Evolutionary conservation across 371 early-diverging fungal species (phyloP), one percentile per base, ranked within the genome.

Genomic region (Apophysomyces trapeziformis): DNA sequence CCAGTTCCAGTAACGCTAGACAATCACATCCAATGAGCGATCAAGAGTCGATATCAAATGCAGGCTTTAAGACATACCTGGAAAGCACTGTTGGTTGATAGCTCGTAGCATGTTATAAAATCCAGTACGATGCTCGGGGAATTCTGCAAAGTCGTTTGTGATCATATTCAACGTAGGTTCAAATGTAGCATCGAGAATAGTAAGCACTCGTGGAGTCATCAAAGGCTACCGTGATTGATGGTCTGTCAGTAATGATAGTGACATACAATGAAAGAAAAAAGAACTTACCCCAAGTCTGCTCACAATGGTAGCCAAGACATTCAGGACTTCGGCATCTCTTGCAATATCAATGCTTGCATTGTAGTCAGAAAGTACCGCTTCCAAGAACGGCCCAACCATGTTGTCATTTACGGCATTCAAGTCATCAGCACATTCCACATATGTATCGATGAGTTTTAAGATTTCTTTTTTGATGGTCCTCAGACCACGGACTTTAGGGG

Each of bases 111-210:
- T 85, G 65, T 90, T 92, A 80, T 93, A 98, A 77, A 99, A 96
- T 0, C 93, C 95, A 57, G 90, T 85, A 54, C 99, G 93, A 77
- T 97, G 97, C 69, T 99, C 99, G 14, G 99, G 99, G 77, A 89
- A 97, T 71, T 97, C 98, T 18, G 94, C 85, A 80, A 98, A 96
- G 78, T 99, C 96, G 78, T 95, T 95, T 80, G 95, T 97, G 73
- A 99, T 98, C 98, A 98, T 98, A 76, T 90, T 92, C 74, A 99
- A 79, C 0, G 99, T 99, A 68, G 93, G 93, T 73, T 93, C 94
- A 69, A 99, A 97, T 21, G 98, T 93, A 4, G 93, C 89, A 68
- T 96, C 95, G 65, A 99, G 84, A 60, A 99, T 93, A 43, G 83
- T 71, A 6, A 90, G 89, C 46, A 99, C 85, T 68, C 91, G 87